These are phyloP conservation scores for Monosporascus sp. DNA, from an alignment of 2,329 filamentous ascomycete genomes.

Conservation along the genomic window DNA sequence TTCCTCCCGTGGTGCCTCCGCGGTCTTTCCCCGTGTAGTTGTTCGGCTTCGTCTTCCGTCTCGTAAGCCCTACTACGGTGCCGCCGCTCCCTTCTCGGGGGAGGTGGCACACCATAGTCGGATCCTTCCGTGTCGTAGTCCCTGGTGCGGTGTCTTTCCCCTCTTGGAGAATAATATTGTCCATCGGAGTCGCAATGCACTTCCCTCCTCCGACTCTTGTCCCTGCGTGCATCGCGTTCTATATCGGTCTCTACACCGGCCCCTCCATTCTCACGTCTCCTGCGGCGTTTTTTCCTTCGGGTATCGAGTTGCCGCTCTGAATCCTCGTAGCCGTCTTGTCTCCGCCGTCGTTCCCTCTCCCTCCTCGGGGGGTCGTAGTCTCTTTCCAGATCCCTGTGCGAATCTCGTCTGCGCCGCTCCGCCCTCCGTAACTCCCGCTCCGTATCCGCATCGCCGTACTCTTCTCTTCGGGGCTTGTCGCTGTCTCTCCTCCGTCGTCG, in stretches of 20 bases:
- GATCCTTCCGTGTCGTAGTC: conserved; percentile 8
- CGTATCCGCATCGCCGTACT: conserved; percentile 14
- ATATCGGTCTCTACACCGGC: not conserved
- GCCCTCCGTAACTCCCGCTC: conserved; percentile 26
- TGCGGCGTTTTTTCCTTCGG: conserved; percentile 10
- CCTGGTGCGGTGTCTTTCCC: conserved; percentile 10
- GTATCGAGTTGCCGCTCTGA: conserved; percentile 18
- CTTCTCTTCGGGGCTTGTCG: conserved; percentile 23
- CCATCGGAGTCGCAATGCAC: not conserved
- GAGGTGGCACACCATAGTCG: conserved; percentile 12
- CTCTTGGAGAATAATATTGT: conserved; percentile 1
- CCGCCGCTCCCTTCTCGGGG: conserved; percentile 8
- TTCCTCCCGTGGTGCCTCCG: conserved; percentile 34
- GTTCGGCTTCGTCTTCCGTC: conserved; percentile 14
- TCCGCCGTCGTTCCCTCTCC: conserved; percentile 9
- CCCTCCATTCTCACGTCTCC: not conserved
- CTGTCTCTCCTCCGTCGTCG: conserved; percentile 32
- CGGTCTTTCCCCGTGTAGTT: conserved; percentile 10
- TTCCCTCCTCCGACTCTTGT: not conserved
- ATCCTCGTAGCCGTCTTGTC: conserved; percentile 12
- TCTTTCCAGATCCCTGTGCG: conserved; percentile 10
- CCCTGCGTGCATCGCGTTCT: not conserved
- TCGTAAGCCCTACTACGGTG: conserved; percentile 5
- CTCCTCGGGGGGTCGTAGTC: conserved; percentile 15
- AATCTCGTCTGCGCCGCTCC: conserved; percentile 11